phyloP scores from a whole-genome alignment of 2,329 filamentous ascomycete genomes.

The Cadophora sp. region DNA sequence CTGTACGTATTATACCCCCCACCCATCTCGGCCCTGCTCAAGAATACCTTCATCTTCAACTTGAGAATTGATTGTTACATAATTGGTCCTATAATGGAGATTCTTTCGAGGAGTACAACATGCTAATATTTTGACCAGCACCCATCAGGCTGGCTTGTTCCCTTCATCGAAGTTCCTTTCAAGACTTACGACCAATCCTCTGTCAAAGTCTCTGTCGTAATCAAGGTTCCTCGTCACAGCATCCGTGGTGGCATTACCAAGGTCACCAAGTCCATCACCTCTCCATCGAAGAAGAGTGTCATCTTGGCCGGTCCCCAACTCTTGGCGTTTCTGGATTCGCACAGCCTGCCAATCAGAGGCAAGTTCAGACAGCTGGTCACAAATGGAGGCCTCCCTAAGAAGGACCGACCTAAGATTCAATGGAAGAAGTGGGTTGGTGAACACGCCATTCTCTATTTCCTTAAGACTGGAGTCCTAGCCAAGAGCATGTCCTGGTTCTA shows the following conservation, averaged over 20 bases:
- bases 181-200: neutral
- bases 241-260: neutral
- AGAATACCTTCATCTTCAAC: too few relatives aligned
- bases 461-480: neutral
- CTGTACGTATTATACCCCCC: too few relatives aligned
- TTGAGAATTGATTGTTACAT: neutral
- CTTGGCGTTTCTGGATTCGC: neutral
- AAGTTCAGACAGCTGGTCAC: neutral
- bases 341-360: neutral
- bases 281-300: neutral
- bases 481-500: neutral
- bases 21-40: too few relatives aligned
- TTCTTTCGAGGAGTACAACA: neutral
- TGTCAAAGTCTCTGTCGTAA: neutral
- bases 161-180: neutral
- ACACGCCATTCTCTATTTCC: neutral
- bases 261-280: neutral
- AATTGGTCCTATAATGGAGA: neutral
- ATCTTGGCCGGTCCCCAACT: neutral
- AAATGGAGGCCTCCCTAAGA: neutral
- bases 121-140: neutral
- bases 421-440: neutral
- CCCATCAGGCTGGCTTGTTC: neutral
- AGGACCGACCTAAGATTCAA: too few relatives aligned
- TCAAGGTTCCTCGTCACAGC: neutral